phyloP scores from a whole-genome alignment of 768 basidiomycete genomes.

The Daedaleopsis nitida region DNA sequence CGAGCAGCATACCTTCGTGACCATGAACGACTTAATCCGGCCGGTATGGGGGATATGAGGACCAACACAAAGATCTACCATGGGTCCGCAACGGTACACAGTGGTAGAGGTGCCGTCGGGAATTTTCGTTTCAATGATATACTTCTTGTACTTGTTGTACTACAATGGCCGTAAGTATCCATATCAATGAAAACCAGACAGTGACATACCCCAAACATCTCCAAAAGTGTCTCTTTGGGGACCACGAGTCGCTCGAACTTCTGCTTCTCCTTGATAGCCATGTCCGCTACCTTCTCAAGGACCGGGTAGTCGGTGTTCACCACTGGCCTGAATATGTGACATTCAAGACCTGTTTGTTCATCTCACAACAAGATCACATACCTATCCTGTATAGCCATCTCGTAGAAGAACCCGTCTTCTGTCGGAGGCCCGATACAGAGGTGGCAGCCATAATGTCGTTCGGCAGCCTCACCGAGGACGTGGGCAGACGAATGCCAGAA shows the following conservation, averaged over 20 bases:
- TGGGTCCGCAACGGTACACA: conserved; percentile 97
- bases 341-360: not conserved
- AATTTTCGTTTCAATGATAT: conserved; percentile 93
- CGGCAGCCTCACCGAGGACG: conserved; percentile 94
- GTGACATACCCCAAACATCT: conserved; percentile 86
- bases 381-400: conserved; percentile 91
- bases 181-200: not conserved
- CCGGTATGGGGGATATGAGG: conserved; percentile 99
- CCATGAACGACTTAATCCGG: conserved; percentile 95
- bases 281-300: conserved; percentile 87
- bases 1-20: conserved; percentile 73
- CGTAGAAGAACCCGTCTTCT: conserved; percentile 99
- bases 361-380: conserved; percentile 25
- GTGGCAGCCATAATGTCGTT: conserved; percentile 96
- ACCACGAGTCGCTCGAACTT: conserved; percentile 94
- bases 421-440: conserved; percentile 96
- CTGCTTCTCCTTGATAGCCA: conserved; percentile 93
- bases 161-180: conserved; percentile 34
- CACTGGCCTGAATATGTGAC: conserved; percentile 56
- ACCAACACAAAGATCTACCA: conserved; percentile 96
- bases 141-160: conserved; percentile 99
- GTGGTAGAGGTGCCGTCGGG: conserved; percentile 96
- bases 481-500: conserved; percentile 99
- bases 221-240: conserved; percentile 90
- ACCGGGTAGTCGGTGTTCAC: conserved; percentile 81